Evolutionary conservation across 2,329 filamentous ascomycete species (phyloP).

Genomic region (Metarhizium album): DNA sequence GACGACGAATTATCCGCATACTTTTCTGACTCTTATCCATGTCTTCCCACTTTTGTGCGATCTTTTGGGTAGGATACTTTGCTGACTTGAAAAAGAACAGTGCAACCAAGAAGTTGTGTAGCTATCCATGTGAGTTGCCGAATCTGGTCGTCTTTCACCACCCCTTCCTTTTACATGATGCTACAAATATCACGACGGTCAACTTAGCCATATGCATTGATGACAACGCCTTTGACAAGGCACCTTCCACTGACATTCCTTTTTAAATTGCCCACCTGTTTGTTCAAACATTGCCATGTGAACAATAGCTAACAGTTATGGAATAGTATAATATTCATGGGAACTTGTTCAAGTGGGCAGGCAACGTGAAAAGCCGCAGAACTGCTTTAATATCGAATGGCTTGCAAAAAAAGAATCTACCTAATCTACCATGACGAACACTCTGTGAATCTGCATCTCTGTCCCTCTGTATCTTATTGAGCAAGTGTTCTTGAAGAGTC

Average conservation of each 20-base stretch:
- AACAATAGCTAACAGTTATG: slow-evolving; percentile 4
- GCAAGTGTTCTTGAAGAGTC: background rate
- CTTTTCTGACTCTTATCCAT: slow-evolving; percentile 13
- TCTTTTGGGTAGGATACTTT: slow-evolving; percentile 3
- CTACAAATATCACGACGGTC: slow-evolving; percentile 36
- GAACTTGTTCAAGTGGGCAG: background rate
- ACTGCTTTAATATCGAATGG: background rate
- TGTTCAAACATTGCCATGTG: background rate
- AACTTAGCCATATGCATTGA: slow-evolving; percentile 37
- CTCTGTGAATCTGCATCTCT: background rate
- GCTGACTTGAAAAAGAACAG: slow-evolving; percentile 1
- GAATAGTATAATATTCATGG: background rate
- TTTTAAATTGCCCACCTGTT: background rate
- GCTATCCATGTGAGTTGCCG: slow-evolving; percentile 15
- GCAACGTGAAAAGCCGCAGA: background rate
- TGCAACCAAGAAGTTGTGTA: background rate
- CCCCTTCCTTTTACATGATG: slow-evolving; percentile 25
- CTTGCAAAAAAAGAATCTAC: background rate
- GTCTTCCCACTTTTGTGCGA: slow-evolving; percentile 6
- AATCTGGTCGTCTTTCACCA: background rate
- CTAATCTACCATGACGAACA: background rate
- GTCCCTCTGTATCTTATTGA: background rate
- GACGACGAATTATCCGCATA: slow-evolving; percentile 28
- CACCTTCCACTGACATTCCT: slow-evolving; percentile 22
- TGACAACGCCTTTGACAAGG: slow-evolving; percentile 37